Conservation (phyloP, 1,139 yeast species). For the Yamadazyma sp. region DNA sequence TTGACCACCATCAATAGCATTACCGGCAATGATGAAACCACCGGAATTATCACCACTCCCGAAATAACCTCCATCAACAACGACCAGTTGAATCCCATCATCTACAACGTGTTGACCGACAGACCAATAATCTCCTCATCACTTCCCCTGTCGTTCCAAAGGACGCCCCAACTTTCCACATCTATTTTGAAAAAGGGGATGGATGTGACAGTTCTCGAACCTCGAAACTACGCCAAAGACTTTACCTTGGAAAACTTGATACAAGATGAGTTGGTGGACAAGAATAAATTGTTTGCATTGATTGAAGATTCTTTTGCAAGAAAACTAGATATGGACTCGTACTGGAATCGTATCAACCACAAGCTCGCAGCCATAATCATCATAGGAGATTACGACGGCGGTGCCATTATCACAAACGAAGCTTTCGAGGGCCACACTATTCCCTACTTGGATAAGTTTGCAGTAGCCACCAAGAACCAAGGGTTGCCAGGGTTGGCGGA, state of each 20-base stretch:
- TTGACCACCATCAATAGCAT: conserved; percentile 31
- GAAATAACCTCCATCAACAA: conserved; percentile 41
- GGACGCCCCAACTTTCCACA: conserved; percentile 69
- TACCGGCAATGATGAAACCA: conserved; percentile 39
- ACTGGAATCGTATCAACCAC: conserved; percentile 62
- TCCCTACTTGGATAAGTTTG: conserved; percentile 89
- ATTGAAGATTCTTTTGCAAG: conserved; percentile 82
- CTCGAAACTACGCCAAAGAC: conserved; percentile 28
- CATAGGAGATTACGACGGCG: conserved; percentile 94
- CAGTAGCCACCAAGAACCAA: conserved; percentile 77
- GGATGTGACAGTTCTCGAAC: conserved; percentile 53
- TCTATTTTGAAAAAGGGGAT: conserved; percentile 81
- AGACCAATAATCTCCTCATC: conserved; percentile 92
- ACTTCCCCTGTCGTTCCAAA: conserved; percentile 68
- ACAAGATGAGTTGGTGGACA: conserved; percentile 51
- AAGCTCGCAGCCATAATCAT: conserved; percentile 74
- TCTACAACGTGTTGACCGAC: conserved; percentile 87
- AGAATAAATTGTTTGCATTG: conserved; percentile 54
- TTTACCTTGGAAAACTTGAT: conserved; percentile 46
- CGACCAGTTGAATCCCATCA: conserved; percentile 69
- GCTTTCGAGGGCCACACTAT: conserved; percentile 22
- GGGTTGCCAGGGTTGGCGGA: conserved; percentile 95
- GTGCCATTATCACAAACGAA: conserved; percentile 88
- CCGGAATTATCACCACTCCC: conserved; percentile 47
- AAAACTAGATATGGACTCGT: conserved; percentile 60